phyloP scores from a whole-genome alignment of 257 asterid genomes.

The Przewalskia tangutica region DNA sequence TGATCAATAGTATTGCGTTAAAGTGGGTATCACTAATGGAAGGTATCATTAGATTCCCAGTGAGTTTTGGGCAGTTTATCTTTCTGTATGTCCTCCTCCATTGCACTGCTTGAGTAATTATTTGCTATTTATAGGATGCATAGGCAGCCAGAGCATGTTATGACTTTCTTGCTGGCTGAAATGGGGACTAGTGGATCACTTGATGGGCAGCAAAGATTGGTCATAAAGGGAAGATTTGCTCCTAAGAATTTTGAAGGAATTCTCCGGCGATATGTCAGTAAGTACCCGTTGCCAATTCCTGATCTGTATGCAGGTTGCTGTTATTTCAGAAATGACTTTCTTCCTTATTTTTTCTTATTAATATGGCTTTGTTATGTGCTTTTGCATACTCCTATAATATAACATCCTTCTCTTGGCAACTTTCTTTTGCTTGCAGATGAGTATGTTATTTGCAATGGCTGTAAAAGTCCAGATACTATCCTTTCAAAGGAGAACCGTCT shows the following conservation, averaged over 20 bases:
- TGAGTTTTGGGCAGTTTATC: neutral
- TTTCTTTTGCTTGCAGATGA: constrained; percentile 44
- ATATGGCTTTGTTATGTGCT: neutral
- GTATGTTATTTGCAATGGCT: constrained; percentile 90
- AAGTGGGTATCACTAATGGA: neutral
- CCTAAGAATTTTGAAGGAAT: constrained; percentile 96
- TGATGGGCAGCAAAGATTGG: constrained; percentile 91
- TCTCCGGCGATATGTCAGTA: constrained; percentile 79
- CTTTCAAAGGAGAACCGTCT: constrained; percentile 88
- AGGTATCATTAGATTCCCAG: neutral
- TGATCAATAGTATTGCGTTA: neutral
- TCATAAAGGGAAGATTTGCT: constrained; percentile 88
- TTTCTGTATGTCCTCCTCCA: neutral
- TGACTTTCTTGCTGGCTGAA: constrained; percentile 92
- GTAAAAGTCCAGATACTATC: constrained; percentile 93
- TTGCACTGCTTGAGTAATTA: neutral
- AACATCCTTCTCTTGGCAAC: neutral
- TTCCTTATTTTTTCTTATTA: neutral
- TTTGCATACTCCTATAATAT: neutral
- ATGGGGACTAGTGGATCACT: constrained; percentile 98
- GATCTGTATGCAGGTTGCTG: neutral
- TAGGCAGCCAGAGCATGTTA: constrained; percentile 93
- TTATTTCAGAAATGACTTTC: neutral
- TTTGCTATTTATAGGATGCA: constrained; percentile 53
- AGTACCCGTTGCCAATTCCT: constrained; percentile 11